These are phyloP conservation scores for Trametes sanguinea DNA, from an alignment of 768 basidiomycete genomes.

Conservation along the genomic window DNA sequence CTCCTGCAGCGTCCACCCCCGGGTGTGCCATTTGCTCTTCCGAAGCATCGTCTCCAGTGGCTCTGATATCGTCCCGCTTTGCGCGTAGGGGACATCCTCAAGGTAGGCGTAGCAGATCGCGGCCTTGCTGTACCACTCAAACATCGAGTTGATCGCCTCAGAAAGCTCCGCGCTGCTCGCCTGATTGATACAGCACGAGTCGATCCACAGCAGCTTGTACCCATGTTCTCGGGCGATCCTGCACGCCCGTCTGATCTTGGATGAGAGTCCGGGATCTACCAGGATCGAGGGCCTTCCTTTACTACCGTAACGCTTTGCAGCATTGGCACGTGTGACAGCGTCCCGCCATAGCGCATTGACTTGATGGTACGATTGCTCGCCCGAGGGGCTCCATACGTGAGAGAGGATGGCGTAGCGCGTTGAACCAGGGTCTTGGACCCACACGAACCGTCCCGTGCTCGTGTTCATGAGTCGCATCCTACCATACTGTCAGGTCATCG, in stretches of 20 bases:
- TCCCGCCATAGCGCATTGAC: not conserved
- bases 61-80: too few species aligned
- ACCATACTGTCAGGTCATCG: too few species aligned
- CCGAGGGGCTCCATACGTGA: slow-evolving; percentile 13
- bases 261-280: not conserved
- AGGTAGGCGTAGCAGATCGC: slow-evolving; percentile 13
- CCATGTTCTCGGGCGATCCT: not conserved
- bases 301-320: too few species aligned
- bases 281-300: not conserved
- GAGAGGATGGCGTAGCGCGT: slow-evolving; percentile 18
- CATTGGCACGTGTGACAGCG: not conserved
- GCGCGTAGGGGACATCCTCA: not conserved
- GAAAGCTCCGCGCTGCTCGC: slow-evolving; percentile 20
- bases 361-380: not conserved
- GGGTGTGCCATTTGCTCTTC: slow-evolving; percentile 8
- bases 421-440: not conserved
- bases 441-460: not conserved
- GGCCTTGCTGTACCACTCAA: slow-evolving; percentile 13
- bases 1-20: slow-evolving; percentile 17
- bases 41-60: not conserved
- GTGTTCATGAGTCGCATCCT: slow-evolving; percentile 6
- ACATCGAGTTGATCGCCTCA: slow-evolving; percentile 21
- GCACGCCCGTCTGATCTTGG: not conserved
- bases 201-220: slow-evolving; percentile 6
- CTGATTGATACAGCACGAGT: slow-evolving; percentile 21